phyloP scores from a whole-genome alignment of 805 yeast genomes.

The Lachancea sp. region DNA sequence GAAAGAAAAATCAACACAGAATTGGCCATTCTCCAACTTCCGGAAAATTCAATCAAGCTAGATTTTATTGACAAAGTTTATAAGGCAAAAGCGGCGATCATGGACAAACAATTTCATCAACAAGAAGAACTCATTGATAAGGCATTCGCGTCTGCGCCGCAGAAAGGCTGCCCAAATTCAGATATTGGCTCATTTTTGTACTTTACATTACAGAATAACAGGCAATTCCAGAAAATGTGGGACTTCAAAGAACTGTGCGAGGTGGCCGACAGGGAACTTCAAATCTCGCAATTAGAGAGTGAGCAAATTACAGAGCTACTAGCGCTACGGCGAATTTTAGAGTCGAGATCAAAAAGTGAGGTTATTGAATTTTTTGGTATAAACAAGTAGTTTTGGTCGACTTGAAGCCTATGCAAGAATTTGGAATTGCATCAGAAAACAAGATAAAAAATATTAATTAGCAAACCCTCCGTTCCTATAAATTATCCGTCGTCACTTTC shows the following conservation, averaged over 20 bases:
- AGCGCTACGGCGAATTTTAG: slow-evolving; percentile 54
- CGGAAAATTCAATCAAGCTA: slow-evolving; percentile 26
- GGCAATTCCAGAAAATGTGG: slow-evolving; percentile 31
- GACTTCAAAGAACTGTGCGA: slow-evolving; percentile 45
- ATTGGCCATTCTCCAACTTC: slow-evolving; percentile 21
- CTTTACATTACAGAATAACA: slow-evolving; percentile 32
- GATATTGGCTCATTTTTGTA: slow-evolving; percentile 31
- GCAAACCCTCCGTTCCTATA: background rate
- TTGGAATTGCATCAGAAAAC: no score
- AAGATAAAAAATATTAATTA: background rate
- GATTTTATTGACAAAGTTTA: slow-evolving; percentile 26
- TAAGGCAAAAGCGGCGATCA: slow-evolving; percentile 39
- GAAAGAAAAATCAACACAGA: slow-evolving; percentile 12
- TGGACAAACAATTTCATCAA: slow-evolving; percentile 27
- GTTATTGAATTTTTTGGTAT: slow-evolving; percentile 50
- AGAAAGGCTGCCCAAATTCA: slow-evolving; percentile 20
- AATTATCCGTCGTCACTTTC: slow-evolving; percentile 25
- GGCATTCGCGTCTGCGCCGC: slow-evolving; percentile 17
- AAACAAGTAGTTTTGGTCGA: background rate
- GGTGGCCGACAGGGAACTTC: slow-evolving; percentile 33
- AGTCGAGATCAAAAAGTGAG: slow-evolving; percentile 62
- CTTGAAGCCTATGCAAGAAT: background rate
- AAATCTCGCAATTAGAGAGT: slow-evolving; percentile 10
- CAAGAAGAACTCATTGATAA: slow-evolving; percentile 33
- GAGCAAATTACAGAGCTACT: slow-evolving; percentile 47